Conservation (phyloP, 345 rosid species). For the Rhizophora mangle region DNA sequence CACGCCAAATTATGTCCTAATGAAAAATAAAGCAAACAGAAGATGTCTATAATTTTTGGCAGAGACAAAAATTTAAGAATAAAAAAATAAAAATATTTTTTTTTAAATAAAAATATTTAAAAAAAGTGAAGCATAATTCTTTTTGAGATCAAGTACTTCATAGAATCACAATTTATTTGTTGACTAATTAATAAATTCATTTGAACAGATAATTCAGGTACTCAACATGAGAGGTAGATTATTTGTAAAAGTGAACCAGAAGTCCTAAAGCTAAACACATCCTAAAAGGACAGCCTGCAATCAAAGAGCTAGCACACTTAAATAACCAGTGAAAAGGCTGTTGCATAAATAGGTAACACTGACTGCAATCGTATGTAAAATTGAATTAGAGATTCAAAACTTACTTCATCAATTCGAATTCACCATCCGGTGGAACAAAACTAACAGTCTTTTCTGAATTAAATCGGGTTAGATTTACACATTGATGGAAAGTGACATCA, state of each 20-base stretch:
- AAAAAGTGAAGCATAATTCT: neutral
- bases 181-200: neutral
- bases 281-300: neutral
- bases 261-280: neutral
- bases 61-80: too few relatives aligned
- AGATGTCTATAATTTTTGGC: too few relatives aligned
- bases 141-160: neutral
- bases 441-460: slow-evolving; percentile 98
- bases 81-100: neutral
- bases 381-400: slow-evolving; percentile 23
- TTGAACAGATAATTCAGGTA: neutral
- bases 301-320: neutral
- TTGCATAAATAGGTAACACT: neutral
- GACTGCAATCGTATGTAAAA: neutral
- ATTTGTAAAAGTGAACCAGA: neutral
- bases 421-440: slow-evolving; percentile 99
- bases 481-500: slow-evolving; percentile 98
- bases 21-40: neutral
- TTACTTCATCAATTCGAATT: slow-evolving; percentile 99
- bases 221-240: neutral
- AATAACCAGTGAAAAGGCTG: neutral
- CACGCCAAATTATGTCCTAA: neutral
- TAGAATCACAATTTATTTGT: neutral
- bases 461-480: slow-evolving; percentile 95
- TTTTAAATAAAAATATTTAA: neutral